Percentiles rank a stretch among this genome's conserved stretches.
phyloP scores from a whole-genome alignment of 768 basidiomycete genomes.

The Multifurca ochricompacta region DNA sequence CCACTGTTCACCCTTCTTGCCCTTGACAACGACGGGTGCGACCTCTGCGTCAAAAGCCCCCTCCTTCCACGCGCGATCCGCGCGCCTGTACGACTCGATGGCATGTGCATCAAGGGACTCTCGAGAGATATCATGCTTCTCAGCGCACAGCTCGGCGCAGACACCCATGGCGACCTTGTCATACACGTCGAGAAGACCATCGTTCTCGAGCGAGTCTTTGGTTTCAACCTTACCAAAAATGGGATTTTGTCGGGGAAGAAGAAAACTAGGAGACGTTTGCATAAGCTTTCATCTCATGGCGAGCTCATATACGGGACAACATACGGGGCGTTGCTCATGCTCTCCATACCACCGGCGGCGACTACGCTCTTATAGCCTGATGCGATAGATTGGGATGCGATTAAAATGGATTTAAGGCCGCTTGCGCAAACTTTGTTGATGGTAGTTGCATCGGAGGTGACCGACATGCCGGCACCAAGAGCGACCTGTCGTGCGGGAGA shows the following conservation, averaged over 20 bases:
- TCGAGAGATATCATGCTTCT: slow-evolving; percentile 74
- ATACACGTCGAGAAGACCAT: slow-evolving; percentile 96
- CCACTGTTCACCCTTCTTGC: slow-evolving; percentile 89
- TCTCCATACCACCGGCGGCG: slow-evolving; percentile 97
- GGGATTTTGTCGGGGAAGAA: slow-evolving; percentile 73
- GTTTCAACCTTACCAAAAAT: slow-evolving; percentile 84
- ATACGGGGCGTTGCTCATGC: slow-evolving; percentile 98
- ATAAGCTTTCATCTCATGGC: background rate
- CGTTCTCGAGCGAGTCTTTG: slow-evolving; percentile 80
- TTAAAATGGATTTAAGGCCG: slow-evolving; percentile 91
- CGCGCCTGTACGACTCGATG: slow-evolving; percentile 91
- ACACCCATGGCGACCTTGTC: slow-evolving; percentile 98
- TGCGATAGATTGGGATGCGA: slow-evolving; percentile 86
- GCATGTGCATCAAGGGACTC: slow-evolving; percentile 87
- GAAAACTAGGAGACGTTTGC: slow-evolving; percentile 46
- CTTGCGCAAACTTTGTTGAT: slow-evolving; percentile 99
- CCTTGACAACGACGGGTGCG: slow-evolving; percentile 82
- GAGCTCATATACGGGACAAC: slow-evolving; percentile 29
- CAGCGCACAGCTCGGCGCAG: slow-evolving; percentile 84
- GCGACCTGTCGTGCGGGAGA: slow-evolving; percentile 97
- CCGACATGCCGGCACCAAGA: slow-evolving; percentile 77
- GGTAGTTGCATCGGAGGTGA: slow-evolving; percentile 91
- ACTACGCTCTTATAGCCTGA: slow-evolving; percentile 80
- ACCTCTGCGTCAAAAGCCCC: slow-evolving; percentile 85
- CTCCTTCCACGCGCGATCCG: slow-evolving; percentile 82